Evolutionary conservation across 305 asterid genomes (phyloP), one percentile per base, ranked within the genome.

Genomic region (Coffea humblotiana): DNA sequence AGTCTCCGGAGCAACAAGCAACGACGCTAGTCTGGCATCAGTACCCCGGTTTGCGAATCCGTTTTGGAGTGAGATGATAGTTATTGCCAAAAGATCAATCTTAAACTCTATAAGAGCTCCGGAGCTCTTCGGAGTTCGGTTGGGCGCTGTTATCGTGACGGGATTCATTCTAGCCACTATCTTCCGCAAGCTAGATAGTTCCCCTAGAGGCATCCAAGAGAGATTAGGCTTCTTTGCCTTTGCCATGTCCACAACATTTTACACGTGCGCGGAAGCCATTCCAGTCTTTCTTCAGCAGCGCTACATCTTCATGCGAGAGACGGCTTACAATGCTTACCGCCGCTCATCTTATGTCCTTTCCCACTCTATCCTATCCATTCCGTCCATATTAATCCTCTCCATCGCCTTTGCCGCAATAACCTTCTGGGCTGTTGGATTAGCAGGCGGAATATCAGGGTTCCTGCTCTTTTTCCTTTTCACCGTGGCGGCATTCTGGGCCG

Each of bases 141-240:
- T 94, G 32, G 97, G 90, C 0, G 97, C 97, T 0, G 92, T 94
- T 3, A 49, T 92, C 12, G 76, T 94, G 6, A 94, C 97, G 0
- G 97, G 97, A 23, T 25, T 87, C 16, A 91, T 94, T 14, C 88
- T 94, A 3, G 97, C 98, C 58, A 94, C 97, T 0, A 88, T 91
- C 0, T 94, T 92, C 83, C 69, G 89, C 86, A 83, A 75, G 48
- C 88, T 94, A 6, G 98, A 94, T 40, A 77, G 84, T 71, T 85
- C 97, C 0, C 97, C 97, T 0, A 92, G 83, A 80, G 97, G 98
- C 10, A 82, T 94, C 23, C 97, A 91, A 64, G 98, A 94, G 70
- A 75, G 98, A 29, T 10, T 94, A 58, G 97, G 97, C 3, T 92
- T 94, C 79, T 91, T 84, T 54, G 93, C 92, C 5, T 90, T 91